Evolutionary conservation across 2,329 filamentous ascomycete genomes (phyloP).

Genomic region (Penicillium sp.): DNA sequence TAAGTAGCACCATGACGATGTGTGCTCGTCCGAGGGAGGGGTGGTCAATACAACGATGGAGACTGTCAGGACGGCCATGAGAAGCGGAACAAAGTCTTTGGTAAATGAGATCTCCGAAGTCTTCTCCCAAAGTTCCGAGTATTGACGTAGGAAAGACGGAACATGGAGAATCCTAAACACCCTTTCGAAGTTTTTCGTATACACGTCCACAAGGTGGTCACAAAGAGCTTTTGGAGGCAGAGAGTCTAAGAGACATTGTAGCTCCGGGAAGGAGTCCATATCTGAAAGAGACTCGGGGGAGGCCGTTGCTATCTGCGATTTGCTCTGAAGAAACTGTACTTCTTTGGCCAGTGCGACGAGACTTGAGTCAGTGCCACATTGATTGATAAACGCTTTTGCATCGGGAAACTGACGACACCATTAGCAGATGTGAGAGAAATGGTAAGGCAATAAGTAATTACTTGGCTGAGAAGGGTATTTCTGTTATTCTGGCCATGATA

Average conservation of each 20-base stretch:
- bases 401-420: slow-evolving; percentile 22
- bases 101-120: slow-evolving; percentile 11
- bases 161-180: slow-evolving; percentile 25
- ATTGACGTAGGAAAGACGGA: slow-evolving; percentile 23
- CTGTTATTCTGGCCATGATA: slow-evolving; percentile 29
- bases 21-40: slow-evolving; percentile 1
- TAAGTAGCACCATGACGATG: slow-evolving; percentile 23
- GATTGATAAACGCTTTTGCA: slow-evolving; percentile 26
- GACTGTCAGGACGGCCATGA: slow-evolving; percentile 21
- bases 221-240: slow-evolving; percentile 22
- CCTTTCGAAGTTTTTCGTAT: slow-evolving; percentile 25
- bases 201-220: slow-evolving; percentile 21
- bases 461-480: slow-evolving; percentile 23
- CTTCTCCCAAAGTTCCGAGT: slow-evolving; percentile 19
- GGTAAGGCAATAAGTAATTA: not conserved
- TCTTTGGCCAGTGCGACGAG: slow-evolving; percentile 26
- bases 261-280: slow-evolving; percentile 17
- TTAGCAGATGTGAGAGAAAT: not conserved
- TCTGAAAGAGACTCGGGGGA: slow-evolving; percentile 23
- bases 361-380: slow-evolving; percentile 19
- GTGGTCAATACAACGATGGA: slow-evolving; percentile 7
- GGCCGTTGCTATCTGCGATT: slow-evolving; percentile 9
- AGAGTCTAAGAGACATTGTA: slow-evolving; percentile 12
- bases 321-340: slow-evolving; percentile 30
- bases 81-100: slow-evolving; percentile 18